These are phyloP conservation scores for Saccharomycopsis lassenensis DNA, from an alignment of 805 yeast species.

Conservation along the genomic window DNA sequence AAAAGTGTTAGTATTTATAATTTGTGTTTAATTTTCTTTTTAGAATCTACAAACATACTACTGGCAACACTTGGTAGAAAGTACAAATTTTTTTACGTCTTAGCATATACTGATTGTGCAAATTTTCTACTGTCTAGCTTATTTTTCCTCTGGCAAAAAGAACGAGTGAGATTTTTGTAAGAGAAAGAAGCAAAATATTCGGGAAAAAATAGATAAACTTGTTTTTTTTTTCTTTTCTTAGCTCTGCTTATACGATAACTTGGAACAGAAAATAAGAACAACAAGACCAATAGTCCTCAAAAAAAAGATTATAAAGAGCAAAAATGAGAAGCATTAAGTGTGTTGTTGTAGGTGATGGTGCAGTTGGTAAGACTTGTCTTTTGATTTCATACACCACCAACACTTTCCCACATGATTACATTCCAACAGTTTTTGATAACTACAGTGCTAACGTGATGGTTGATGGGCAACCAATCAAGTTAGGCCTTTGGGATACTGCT, in stretches of 20 bases:
- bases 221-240: background rate
- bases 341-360: conserved; percentile 91
- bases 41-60: no score
- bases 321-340: conserved; percentile 85
- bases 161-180: background rate
- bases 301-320: no score
- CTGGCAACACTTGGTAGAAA: no score
- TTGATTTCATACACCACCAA: conserved; percentile 84
- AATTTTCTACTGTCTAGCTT: no score
- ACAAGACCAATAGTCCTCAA: background rate
- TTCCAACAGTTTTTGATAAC: conserved; percentile 91
- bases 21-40: no score
- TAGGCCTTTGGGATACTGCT: conserved; percentile 94
- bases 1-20: no score
- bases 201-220: background rate
- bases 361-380: conserved; percentile 55
- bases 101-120: no score
- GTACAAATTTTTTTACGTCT: no score
- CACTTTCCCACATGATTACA: conserved; percentile 86
- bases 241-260: background rate
- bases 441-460: conserved; percentile 79
- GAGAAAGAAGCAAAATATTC: background rate
- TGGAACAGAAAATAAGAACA: background rate
- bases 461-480: conserved; percentile 69
- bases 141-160: background rate